Evolutionary conservation across 345 rosid species (phyloP).

Genomic region (Ceriops tagal): DNA sequence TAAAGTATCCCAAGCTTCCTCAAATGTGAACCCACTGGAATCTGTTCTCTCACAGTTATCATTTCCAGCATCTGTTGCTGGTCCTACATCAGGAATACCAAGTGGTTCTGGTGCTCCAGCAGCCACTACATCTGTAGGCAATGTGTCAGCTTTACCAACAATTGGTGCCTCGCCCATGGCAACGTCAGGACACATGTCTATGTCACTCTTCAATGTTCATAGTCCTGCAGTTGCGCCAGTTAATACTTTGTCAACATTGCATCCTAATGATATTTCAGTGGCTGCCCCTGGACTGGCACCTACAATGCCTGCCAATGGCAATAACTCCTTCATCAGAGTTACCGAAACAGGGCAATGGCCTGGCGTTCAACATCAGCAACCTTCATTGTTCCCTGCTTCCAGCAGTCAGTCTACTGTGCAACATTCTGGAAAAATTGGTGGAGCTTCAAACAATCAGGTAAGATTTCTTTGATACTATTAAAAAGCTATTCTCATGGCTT

Average conservation of each 20-base stretch:
- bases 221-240: slow-evolving; percentile 31
- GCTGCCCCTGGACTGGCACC: slow-evolving; percentile 33
- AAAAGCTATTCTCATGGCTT: too few species aligned
- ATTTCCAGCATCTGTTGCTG: slow-evolving; percentile 46
- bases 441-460: slow-evolving; percentile 64
- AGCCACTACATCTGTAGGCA: slow-evolving; percentile 25
- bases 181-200: slow-evolving; percentile 22
- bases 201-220: slow-evolving; percentile 22
- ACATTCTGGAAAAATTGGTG: slow-evolving; percentile 39
- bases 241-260: slow-evolving; percentile 28
- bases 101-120: slow-evolving; percentile 28
- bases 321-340: slow-evolving; percentile 23
- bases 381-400: slow-evolving; percentile 42
- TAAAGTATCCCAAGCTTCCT: slow-evolving; percentile 51
- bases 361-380: slow-evolving; percentile 46
- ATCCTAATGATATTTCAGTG: slow-evolving; percentile 32
- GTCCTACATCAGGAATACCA: slow-evolving; percentile 38
- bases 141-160: slow-evolving; percentile 23
- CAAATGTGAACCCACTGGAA: slow-evolving; percentile 56
- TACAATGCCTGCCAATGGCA: slow-evolving; percentile 26
- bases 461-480: slow-evolving; percentile 1
- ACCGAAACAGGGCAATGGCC: slow-evolving; percentile 38
- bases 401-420: slow-evolving; percentile 40
- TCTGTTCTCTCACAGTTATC: slow-evolving; percentile 77
- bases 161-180: slow-evolving; percentile 25